Conservation (phyloP, 116 monocot species). For the Posidonia oceanica region DNA sequence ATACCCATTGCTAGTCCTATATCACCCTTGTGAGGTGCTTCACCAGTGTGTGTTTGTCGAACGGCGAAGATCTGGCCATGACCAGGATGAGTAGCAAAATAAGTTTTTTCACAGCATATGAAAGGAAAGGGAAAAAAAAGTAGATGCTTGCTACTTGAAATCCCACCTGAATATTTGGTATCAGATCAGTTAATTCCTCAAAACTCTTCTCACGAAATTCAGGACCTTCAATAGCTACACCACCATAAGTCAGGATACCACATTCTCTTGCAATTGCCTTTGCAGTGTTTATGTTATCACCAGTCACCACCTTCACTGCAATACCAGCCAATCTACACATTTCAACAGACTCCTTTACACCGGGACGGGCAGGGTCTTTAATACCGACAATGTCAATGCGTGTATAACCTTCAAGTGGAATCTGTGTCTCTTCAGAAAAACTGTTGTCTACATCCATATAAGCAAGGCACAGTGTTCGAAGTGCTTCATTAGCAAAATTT, state of each 20-base stretch:
- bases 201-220: constrained; percentile 46
- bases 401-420: constrained; percentile 46
- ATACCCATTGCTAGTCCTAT: constrained; percentile 84
- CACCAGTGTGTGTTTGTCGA: constrained; percentile 67
- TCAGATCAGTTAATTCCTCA: constrained; percentile 39
- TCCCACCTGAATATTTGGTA: constrained; percentile 62
- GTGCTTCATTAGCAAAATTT: constrained; percentile 56
- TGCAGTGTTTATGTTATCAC: constrained; percentile 73
- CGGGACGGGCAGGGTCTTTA: constrained; percentile 74
- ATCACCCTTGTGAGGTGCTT: constrained; percentile 76
- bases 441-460: constrained; percentile 40
- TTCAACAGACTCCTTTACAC: constrained; percentile 64
- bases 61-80: constrained; percentile 76
- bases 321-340: constrained; percentile 63
- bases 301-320: constrained; percentile 70
- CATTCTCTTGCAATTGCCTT: constrained; percentile 78
- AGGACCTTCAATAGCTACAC: constrained; percentile 70
- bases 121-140: not conserved
- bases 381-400: constrained; percentile 69
- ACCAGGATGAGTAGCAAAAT: constrained; percentile 23
- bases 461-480: constrained; percentile 64
- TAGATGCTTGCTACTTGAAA: not conserved
- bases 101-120: not conserved
- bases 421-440: constrained; percentile 25
- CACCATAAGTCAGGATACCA: constrained; percentile 71